phyloP scores from a whole-genome alignment of 2,329 filamentous ascomycete species.

The Venturia effusa region DNA sequence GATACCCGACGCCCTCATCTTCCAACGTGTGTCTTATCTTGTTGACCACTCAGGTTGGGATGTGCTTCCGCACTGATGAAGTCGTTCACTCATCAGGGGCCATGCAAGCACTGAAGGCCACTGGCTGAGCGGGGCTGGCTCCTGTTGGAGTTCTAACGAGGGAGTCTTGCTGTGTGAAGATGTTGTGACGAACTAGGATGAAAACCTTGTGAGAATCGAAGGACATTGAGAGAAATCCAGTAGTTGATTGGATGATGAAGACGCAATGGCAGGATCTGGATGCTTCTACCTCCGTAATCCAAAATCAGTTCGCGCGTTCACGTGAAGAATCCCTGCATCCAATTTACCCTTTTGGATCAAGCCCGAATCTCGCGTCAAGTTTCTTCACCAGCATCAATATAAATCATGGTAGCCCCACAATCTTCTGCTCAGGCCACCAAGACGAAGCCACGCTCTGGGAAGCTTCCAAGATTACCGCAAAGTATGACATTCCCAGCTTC shows the following conservation, averaged over 20 bases:
- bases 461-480: constrained; percentile 7
- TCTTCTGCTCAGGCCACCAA: not conserved
- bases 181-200: too few species aligned
- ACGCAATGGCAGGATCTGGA: not conserved
- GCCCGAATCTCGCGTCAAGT: not conserved
- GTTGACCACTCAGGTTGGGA: not conserved
- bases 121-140: too few species aligned
- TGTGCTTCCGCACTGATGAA: not conserved
- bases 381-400: not conserved
- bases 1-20: not conserved
- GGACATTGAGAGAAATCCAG: too few species aligned
- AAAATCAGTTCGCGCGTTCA: not conserved
- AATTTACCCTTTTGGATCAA: not conserved
- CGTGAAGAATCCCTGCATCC: not conserved
- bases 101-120: too few species aligned
- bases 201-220: too few species aligned
- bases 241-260: too few species aligned
- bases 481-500: not conserved
- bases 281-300: too few species aligned
- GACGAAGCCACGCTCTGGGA: not conserved
- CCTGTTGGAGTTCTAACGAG: too few species aligned
- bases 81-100: too few species aligned
- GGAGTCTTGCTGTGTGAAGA: too few species aligned
- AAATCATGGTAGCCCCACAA: not conserved
- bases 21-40: not conserved